Percentiles rank a stretch among this genome's conserved stretches.
Conservation (phyloP, 1,284 basidiomycete species). For the Inonotus obliquus region DNA sequence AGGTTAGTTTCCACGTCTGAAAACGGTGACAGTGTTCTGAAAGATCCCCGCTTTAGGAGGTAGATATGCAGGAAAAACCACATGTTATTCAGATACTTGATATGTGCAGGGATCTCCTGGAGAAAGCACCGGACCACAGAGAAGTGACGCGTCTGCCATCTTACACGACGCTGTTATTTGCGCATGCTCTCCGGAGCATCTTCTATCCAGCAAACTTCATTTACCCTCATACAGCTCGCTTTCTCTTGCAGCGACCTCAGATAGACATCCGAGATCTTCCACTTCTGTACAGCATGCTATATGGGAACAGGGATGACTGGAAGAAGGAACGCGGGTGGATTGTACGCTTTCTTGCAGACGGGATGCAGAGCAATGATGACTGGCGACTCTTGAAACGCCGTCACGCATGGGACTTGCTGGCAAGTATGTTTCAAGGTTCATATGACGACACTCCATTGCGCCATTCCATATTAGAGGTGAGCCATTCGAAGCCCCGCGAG, state of each 20-base stretch:
- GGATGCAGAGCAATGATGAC: conserved; percentile 67
- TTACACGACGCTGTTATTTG: conserved; percentile 75
- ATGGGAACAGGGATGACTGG: conserved; percentile 74
- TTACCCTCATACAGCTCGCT: conserved; percentile 75
- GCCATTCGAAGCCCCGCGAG: conserved; percentile 10
- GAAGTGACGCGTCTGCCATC: conserved; percentile 53
- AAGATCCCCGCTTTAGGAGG: conserved; percentile 34
- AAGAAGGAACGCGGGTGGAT: conserved; percentile 88
- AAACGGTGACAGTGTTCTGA: too few species aligned
- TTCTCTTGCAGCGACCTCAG: conserved; percentile 78
- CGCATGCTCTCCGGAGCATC: conserved; percentile 73
- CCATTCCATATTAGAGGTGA: conserved; percentile 62
- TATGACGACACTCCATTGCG: conserved; percentile 50
- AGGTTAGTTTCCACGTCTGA: conserved; percentile 37
- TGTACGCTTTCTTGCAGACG: conserved; percentile 77
- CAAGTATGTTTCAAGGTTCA: conserved; percentile 72
- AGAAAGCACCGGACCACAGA: conserved; percentile 30
- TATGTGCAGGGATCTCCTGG: conserved; percentile 61
- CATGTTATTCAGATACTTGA: conserved; percentile 76
- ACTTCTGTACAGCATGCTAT: conserved; percentile 82
- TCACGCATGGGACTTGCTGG: conserved; percentile 85
- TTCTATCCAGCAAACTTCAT: conserved; percentile 78
- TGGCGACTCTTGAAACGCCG: conserved; percentile 79
- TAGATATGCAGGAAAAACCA: conserved; percentile 76
- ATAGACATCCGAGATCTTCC: conserved; percentile 79